These are phyloP conservation scores for Agrocybe pediades DNA, from an alignment of 768 basidiomycete species.

Conservation along the genomic window DNA sequence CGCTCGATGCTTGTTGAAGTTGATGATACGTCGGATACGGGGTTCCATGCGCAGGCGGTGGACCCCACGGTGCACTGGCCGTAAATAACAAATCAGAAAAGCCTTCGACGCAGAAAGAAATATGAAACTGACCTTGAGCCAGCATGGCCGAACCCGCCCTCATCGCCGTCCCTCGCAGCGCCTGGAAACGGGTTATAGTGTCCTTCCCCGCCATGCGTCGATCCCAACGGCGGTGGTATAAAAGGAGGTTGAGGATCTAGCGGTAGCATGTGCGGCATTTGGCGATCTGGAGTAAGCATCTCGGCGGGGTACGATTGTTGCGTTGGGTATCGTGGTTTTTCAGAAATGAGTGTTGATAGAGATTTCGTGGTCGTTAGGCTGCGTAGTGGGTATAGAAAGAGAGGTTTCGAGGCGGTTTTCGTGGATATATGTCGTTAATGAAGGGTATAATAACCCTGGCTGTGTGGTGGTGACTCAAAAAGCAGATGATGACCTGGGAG, in stretches of 20 bases:
- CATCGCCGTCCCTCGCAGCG: slow-evolving; percentile 1
- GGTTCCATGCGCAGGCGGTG: slow-evolving; percentile 13
- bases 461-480: too few species aligned
- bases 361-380: too few species aligned
- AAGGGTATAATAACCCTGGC: too few species aligned
- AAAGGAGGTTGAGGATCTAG: slow-evolving; percentile 12
- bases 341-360: too few species aligned
- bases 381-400: too few species aligned
- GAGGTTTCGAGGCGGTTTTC: too few species aligned
- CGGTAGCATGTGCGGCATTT: background rate
- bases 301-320: background rate
- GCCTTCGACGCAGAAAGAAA: background rate
- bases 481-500: too few species aligned
- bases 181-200: slow-evolving; percentile 18
- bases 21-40: slow-evolving; percentile 2
- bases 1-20: background rate
- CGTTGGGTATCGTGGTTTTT: too few species aligned
- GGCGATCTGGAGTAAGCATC: background rate
- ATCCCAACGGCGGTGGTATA: slow-evolving; percentile 34
- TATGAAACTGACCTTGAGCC: background rate
- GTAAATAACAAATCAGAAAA: background rate
- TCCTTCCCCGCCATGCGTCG: slow-evolving; percentile 31
- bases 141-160: slow-evolving; percentile 7
- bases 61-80: slow-evolving; percentile 10
- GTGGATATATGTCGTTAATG: too few species aligned